phyloP scores from a whole-genome alignment of 345 rosid genomes.

The Lagerstroemia speciosa region DNA sequence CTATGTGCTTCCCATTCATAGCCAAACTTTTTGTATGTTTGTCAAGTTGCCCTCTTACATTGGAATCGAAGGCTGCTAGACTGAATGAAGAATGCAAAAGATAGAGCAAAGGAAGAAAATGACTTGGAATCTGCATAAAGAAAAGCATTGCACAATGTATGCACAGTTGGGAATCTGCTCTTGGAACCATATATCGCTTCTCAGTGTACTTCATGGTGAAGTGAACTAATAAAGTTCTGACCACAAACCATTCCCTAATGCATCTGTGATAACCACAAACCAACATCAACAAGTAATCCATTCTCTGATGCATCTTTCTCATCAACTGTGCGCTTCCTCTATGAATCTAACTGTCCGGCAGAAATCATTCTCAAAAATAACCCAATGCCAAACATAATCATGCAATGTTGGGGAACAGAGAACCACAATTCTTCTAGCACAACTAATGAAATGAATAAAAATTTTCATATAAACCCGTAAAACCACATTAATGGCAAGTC shows the following conservation, averaged over 20 bases:
- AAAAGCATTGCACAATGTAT: background rate
- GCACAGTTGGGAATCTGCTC: background rate
- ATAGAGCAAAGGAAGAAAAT: too few species aligned
- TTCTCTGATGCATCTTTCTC: constrained; percentile 88
- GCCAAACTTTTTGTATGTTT: constrained; percentile 51
- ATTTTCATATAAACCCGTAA: background rate
- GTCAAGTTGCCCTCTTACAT: constrained; percentile 63
- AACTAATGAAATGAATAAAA: background rate
- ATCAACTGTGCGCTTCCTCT: constrained; percentile 33
- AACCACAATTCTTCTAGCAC: background rate
- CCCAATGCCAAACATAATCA: background rate
- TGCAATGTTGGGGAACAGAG: background rate
- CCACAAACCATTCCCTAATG: constrained; percentile 61
- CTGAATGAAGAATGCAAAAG: too few species aligned
- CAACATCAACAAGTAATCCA: constrained; percentile 81
- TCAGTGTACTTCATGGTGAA: background rate
- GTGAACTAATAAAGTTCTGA: too few species aligned
- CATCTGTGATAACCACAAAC: constrained; percentile 77
- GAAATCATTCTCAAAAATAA: background rate
- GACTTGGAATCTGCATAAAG: background rate
- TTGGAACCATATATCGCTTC: background rate
- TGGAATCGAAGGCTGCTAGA: background rate
- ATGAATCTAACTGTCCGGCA: background rate
- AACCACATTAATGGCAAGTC: background rate
- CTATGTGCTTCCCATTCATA: constrained; percentile 82